Base-by-base conservation (phyloP, 2,329 filamentous ascomycete genomes). In the Didymella lethalis region DNA sequence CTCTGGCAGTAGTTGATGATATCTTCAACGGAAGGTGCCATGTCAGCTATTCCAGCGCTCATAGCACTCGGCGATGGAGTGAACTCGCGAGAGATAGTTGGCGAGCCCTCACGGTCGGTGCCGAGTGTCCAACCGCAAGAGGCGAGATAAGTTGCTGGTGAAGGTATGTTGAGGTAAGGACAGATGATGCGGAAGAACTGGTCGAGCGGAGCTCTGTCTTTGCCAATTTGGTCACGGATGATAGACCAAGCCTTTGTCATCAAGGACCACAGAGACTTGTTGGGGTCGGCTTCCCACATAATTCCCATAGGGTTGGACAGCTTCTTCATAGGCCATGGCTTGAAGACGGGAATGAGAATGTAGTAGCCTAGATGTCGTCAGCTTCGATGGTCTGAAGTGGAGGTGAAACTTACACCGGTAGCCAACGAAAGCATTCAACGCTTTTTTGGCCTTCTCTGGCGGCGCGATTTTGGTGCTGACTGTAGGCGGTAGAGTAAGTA, bases 161-260 rank as follows among this genome's bases (percentile, higher is more conserved):
- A 67, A 48, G 82, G 70, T 53, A 86, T 76, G 25, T 79, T 77
- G 70, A 86, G 81, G 52, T 80, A 71, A 44, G 80, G 78, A 57
- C 80, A 80, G 46, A 78, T 79, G 58, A 82, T 63, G 16, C 64
- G 61, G 45, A 86, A 76, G 71, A 84, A 86, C 10, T 76, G 69
- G 47, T 82, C 77, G 36, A 86, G 75, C 44, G 80, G 76, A 25
- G 82, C 78, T 31, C 79, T 75, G 23, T 75, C 71, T 62, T 81
- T 81, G 65, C 83, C 81, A 51, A 82, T 69, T 44, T 80, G 75
- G 64, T 85, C 83, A 47, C 84, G 80, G 47, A 85, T 77, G 59
- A 80, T 78, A 31, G 84, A 86, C 77, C 84, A 86, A 18, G 83
- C 82, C 67, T 84, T 84, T 47, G 83, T 81, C 57, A 86, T 71